Evolutionary conservation across 169 alveolate genomes (phyloP), one percentile per base, ranked within the genome.

Genomic region (Blepharisma undulans): DNA sequence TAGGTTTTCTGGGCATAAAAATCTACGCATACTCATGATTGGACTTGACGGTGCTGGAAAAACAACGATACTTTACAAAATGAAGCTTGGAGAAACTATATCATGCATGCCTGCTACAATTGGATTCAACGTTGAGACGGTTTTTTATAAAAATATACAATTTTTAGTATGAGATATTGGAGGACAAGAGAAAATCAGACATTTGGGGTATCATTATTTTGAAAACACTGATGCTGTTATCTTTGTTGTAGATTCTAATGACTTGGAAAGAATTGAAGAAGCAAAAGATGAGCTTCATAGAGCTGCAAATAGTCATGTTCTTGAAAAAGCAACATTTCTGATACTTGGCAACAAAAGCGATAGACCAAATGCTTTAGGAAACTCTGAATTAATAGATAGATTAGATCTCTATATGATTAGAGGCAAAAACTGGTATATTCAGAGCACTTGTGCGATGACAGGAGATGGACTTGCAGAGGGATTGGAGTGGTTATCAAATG

Each of bases 331-430:
- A 7, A 98, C 97, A 33, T 95, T 99, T 80, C 94, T 99, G 90
- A 99, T 99, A 27, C 98, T 98, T 96, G 99, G 99, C 36, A 99
- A 99, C 97, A 99, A 99, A 96, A 99, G 99, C 96, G 99, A 99
- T 93, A 96, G 99, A 91, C 99, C 99, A 8, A 96, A 98, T 88
- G 99, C 99, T 36, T 98, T 99, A 98, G 96, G 99, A 27, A 99
- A 99, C 16, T 97, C 99, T 4, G 99, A 99, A 92, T 97, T 99
- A 59, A 98, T 99, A 61, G 99, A 99, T 74, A 97, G 97, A 91
- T 98, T 99, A 60, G 96, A 94, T 4, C 99, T 99, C 19, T 97
- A 98, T 92, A 93, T 94, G 33, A 96, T 98, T 82, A 95, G 98
- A 89, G 98, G 98, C 87, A 94, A 97, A 90, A 94, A 94, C 32